phyloP scores from a whole-genome alignment of 352 stramenopile species.

The Globisporangium abappressorium region DNA sequence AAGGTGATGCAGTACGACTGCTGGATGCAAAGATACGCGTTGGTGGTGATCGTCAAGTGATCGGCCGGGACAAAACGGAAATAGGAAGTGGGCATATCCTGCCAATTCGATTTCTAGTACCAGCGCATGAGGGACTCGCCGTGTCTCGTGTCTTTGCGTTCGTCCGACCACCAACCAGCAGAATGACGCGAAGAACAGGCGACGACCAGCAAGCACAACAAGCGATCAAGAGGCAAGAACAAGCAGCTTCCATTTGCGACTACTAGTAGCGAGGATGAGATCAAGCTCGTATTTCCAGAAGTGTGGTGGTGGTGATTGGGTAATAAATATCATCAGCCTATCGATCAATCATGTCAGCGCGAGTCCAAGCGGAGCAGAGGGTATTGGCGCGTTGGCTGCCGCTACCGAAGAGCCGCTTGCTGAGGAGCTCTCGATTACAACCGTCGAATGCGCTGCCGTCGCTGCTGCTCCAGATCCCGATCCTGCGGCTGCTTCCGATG shows the following conservation, averaged over 20 bases:
- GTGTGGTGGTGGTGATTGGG: background rate
- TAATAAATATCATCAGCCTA: background rate
- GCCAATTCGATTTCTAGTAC: background rate
- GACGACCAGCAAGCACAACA: background rate
- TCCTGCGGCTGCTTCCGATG: slow-evolving; percentile 3
- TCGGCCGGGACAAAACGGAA: background rate
- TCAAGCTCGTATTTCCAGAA: background rate
- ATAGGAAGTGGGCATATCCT: slow-evolving; percentile 3
- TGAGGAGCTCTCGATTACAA: slow-evolving; percentile 1
- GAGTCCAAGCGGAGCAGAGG: background rate
- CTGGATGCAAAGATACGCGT: slow-evolving; percentile 3
- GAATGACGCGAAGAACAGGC: background rate
- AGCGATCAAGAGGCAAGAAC: background rate
- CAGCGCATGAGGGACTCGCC: background rate
- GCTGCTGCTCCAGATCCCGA: background rate
- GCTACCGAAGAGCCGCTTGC: background rate
- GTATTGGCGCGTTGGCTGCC: background rate
- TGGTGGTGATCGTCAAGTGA: background rate
- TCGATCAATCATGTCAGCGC: background rate
- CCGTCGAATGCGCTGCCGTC: background rate
- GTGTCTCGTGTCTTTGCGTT: slow-evolving; percentile 2
- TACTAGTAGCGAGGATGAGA: background rate
- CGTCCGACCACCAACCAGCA: slow-evolving; percentile 2
- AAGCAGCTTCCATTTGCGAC: background rate
- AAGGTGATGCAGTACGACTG: background rate